Base-by-base conservation (phyloP, 495 filamentous ascomycete species). In the Hypomontagnella submonticulosa region DNA sequence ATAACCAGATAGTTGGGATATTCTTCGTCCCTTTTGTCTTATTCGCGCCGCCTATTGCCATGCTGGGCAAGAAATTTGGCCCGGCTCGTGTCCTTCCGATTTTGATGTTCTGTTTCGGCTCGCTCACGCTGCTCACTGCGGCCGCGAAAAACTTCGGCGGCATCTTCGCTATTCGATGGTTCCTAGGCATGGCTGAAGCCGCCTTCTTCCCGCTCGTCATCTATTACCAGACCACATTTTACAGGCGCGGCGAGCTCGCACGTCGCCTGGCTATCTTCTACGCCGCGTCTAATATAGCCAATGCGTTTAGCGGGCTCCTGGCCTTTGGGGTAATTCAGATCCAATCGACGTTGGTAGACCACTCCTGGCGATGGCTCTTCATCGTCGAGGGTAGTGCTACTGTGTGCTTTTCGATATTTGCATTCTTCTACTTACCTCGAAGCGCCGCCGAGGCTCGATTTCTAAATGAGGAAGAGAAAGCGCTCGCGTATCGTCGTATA, bases 21-120 rank as follows among this genome's bases (percentile, higher is more conserved):
- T 93, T 93, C 78, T 92, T 89, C 72, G 77, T 92, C n/a, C 90
- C 90, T 6, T 92, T 90, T 69, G 88, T 92, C 44, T 70, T 92
- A 12, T 88, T 84, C 43, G 89, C 86, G 5, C 89, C 87, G 1
- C 85, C 85, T 1, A 61, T 90, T 43, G 88, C 83, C 5, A 87
- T 93, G 76, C 71, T 89, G 3, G 88, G 87, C 47, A 91, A 92
- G 76, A 88, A 84, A 54, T 87, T 79, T 53, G 87, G 88, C 4
- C 86, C 88, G 1, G 79, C 84, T 27, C 77, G 80, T 3, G 85
- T 89, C n/a, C 79, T 92, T 4, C 87, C 89, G 3, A 65, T 85
- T 18, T 76, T 90, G 75, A 92, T 91, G 88, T 82, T 89, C 69
- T 79, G 73, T 30, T 90, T 90, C 56, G 88, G 88, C 44, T 78